Base-by-base conservation (phyloP, 1,139 yeast genomes). In the Geotrichum restrictum region DNA sequence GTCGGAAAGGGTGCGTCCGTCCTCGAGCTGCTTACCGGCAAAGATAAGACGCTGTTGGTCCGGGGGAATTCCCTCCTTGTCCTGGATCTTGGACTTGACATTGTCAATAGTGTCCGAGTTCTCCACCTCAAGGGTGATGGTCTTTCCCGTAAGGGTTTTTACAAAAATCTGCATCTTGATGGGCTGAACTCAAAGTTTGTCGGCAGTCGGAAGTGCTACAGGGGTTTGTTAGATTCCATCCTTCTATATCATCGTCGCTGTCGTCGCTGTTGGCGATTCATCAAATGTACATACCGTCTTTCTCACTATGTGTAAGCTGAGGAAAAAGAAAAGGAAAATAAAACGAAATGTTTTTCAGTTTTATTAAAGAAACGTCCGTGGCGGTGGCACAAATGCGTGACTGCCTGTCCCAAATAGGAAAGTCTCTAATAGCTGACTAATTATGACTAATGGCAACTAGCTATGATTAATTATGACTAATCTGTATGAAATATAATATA, bases 11-110 rank as follows among this genome's bases (percentile, higher is more conserved):
- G 98, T 91, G 83, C 98, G 88, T 72, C 97, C 97, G 71, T 93
- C 98, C 81, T 91, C 98, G 76, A 93, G 87, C 81, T 91, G 98
- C 85, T 89, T 91, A 85, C 98, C 98, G 75, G 98, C 98, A 75
- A 93, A 93, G 88, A 93, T 88, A 74, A 91, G 85, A 82, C 98
- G 88, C 83, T 93, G 98, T 79, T 91, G 97, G 77, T 91, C 98
- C 70, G 98, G 96, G 77, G 98, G 98, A 69, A 93, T 91, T 73
- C 98, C 98, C 77, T 91, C 97, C 83, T 88, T 88, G 84, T 89
- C 98, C 81, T 89, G 97, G 77, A 93, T 91, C 87, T 91, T 89
- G 77, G 96, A 81, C 85, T 93, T 93, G 85, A 93, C 97, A 77
- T 88, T 89, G 86, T 89, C 97, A 76, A 93, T 89, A 69, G 98